These are phyloP conservation scores for Botrytis squamosa DNA, from an alignment of 2,329 filamentous ascomycete genomes.

Conservation along the genomic window DNA sequence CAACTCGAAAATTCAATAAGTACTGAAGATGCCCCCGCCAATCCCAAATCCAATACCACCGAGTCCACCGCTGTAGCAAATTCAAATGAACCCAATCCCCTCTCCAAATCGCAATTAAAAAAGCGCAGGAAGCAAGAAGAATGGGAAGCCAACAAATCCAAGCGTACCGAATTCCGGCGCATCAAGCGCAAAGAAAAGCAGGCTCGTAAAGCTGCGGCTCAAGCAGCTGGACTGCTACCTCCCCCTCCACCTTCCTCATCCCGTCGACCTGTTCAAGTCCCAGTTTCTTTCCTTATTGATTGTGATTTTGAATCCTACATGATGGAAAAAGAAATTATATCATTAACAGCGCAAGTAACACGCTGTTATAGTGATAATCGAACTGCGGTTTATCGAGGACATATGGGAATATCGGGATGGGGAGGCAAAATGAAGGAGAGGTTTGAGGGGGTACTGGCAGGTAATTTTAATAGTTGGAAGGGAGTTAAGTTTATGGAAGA, in stretches of 20 bases:
- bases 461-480: conserved; percentile 76
- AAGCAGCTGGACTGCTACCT: conserved; percentile 40
- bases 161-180: conserved; percentile 54
- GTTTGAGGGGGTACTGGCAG: conserved; percentile 72
- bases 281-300: conserved; percentile 81
- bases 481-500: conserved; percentile 70
- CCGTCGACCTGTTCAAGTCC: conserved; percentile 54
- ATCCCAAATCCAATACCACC: not conserved
- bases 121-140: conserved; percentile 68
- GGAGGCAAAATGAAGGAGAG: conserved; percentile 71
- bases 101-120: conserved; percentile 88
- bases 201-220: conserved; percentile 48
- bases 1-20: not conserved
- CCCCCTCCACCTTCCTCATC: conserved; percentile 11
- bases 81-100: conserved; percentile 9
- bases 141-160: conserved; percentile 72
- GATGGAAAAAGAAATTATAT: conserved; percentile 81
- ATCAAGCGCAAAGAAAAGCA: conserved; percentile 52
- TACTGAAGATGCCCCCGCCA: conserved; percentile 5
- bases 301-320: conserved; percentile 91
- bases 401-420: conserved; percentile 78
- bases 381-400: conserved; percentile 62
- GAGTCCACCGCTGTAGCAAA: not conserved
- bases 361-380: conserved; percentile 87
- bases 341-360: conserved; percentile 79